These are phyloP conservation scores for Ustilago esculenta DNA, from an alignment of 1,284 basidiomycete genomes.

Conservation along the genomic window DNA sequence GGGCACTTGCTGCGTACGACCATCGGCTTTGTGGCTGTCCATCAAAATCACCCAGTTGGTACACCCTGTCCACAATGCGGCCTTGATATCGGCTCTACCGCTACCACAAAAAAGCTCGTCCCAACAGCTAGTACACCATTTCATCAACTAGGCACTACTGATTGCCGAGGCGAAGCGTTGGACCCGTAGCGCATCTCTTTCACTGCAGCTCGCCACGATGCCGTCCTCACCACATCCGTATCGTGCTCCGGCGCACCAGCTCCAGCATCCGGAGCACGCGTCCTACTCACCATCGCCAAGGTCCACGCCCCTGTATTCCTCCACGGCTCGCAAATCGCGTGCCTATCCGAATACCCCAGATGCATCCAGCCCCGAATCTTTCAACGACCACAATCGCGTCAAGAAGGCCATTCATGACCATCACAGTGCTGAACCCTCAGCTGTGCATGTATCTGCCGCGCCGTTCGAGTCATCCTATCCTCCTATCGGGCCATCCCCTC, in stretches of 20 bases:
- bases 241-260: slow-evolving; percentile 42
- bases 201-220: slow-evolving; percentile 7
- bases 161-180: too few relatives aligned
- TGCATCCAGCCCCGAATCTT: slow-evolving; percentile 35
- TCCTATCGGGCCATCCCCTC: neutral
- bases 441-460: neutral
- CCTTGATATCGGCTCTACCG: too few relatives aligned
- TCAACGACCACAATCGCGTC: slow-evolving; percentile 13
- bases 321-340: slow-evolving; percentile 20
- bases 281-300: slow-evolving; percentile 37
- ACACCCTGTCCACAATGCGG: too few relatives aligned
- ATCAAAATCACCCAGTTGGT: too few relatives aligned
- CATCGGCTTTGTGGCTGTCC: too few relatives aligned
- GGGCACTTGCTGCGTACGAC: too few relatives aligned
- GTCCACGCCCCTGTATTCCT: slow-evolving; percentile 29
- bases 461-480: neutral
- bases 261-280: slow-evolving; percentile 46
- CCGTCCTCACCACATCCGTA: slow-evolving; percentile 43
- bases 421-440: neutral
- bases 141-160: too few relatives aligned
- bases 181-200: too few relatives aligned
- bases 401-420: slow-evolving; percentile 2
- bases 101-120: too few relatives aligned
- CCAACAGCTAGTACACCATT: too few relatives aligned
- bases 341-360: slow-evolving; percentile 22